These are phyloP conservation scores for Penicillium sp. DNA, from an alignment of 2,329 filamentous ascomycete species.

Conservation along the genomic window DNA sequence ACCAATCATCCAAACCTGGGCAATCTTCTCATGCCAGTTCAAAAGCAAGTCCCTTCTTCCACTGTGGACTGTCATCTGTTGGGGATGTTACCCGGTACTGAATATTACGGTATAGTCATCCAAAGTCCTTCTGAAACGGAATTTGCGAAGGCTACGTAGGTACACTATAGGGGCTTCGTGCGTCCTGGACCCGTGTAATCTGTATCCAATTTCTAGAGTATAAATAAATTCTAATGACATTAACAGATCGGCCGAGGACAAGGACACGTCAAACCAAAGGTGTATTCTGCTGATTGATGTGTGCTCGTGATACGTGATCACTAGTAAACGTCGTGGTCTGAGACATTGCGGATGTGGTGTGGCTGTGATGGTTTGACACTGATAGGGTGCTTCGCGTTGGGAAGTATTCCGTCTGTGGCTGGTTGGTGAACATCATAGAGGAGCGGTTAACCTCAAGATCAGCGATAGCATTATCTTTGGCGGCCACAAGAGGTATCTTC, in stretches of 20 bases:
- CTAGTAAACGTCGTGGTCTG: neutral
- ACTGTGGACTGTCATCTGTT: no score
- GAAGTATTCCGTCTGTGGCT: neutral
- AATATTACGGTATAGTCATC: no score
- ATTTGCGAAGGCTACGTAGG: no score
- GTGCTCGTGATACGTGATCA: neutral
- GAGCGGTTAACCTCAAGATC: constrained; percentile 3
- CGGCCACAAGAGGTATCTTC: neutral
- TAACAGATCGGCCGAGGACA: neutral
- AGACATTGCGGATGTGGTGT: neutral
- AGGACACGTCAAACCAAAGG: neutral
- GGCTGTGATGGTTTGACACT: neutral
- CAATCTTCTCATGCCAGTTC: no score
- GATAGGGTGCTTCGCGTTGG: neutral
- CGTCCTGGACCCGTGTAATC: no score
- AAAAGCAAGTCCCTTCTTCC: no score
- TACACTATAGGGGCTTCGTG: no score
- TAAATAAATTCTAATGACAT: neutral
- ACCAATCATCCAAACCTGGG: no score
- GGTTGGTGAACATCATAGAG: constrained; percentile 8
- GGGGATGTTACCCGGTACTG: no score
- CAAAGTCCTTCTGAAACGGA: no score
- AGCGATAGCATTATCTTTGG: neutral
- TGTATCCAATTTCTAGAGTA: no score
- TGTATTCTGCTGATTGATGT: neutral